These are phyloP conservation scores for Gastrolobium bilobum DNA, from an alignment of 306 rosid genomes.

Conservation along the genomic window DNA sequence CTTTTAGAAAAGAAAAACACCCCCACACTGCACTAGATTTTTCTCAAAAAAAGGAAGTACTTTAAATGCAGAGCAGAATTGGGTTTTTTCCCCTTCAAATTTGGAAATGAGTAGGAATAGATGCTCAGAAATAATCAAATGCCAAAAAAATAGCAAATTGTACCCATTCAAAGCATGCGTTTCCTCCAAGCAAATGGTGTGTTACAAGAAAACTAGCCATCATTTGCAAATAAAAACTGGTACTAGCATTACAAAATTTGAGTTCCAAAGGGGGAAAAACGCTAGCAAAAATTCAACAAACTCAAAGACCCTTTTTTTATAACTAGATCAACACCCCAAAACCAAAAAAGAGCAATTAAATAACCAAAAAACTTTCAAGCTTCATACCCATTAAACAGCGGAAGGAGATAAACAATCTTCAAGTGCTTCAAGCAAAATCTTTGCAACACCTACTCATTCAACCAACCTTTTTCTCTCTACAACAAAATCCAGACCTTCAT, in stretches of 20 bases:
- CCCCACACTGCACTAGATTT: background rate
- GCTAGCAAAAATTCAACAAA: background rate
- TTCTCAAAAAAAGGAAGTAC: slow-evolving; percentile 6
- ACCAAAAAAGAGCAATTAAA: background rate
- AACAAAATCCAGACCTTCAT: background rate
- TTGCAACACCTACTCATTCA: slow-evolving; percentile 27
- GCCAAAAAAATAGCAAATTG: background rate
- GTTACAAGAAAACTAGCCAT: background rate
- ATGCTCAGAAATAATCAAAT: slow-evolving; percentile 8
- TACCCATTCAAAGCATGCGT: background rate
- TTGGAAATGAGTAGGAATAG: slow-evolving; percentile 30
- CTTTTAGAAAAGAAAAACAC: background rate
- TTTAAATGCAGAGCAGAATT: slow-evolving; percentile 6
- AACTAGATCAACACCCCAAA: background rate
- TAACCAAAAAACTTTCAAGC: background rate
- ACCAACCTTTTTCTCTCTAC: slow-evolving; percentile 19
- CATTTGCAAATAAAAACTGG: background rate
- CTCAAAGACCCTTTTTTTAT: background rate
- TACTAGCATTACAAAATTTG: background rate
- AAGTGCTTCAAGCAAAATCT: slow-evolving; percentile 44
- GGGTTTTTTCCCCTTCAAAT: background rate
- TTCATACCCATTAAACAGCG: slow-evolving; percentile 44
- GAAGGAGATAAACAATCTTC: slow-evolving; percentile 13
- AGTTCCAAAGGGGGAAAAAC: background rate
- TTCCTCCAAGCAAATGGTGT: slow-evolving; percentile 15